Evolutionary conservation across 805 yeast species (phyloP).

Genomic region (Priceomyces medius): DNA sequence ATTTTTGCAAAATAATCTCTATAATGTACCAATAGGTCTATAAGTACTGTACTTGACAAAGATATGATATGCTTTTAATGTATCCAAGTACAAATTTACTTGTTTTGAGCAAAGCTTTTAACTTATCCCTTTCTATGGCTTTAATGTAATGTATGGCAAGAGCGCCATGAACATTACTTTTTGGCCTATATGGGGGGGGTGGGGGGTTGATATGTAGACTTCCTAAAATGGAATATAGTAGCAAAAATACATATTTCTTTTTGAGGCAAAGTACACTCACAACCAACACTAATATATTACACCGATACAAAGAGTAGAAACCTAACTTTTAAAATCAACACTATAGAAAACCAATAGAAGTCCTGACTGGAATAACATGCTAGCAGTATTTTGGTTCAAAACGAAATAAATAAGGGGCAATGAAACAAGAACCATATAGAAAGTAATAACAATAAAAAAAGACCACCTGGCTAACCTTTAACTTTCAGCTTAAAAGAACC

Average conservation of each 20-base stretch:
- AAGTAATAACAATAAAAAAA: too few species aligned
- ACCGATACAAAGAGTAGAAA: background rate
- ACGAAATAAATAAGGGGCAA: background rate
- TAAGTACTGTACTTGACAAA: too few species aligned
- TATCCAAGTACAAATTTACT: background rate
- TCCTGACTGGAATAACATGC: background rate
- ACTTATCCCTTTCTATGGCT: background rate
- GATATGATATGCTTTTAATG: too few species aligned
- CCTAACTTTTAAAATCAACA: background rate
- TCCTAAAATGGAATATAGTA: conserved; percentile 7
- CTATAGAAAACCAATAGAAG: background rate
- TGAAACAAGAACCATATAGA: too few species aligned
- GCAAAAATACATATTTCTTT: background rate
- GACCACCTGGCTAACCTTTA: too few species aligned
- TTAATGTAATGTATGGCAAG: background rate
- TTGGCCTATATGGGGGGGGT: background rate
- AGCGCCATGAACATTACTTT: background rate
- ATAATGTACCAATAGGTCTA: too few species aligned
- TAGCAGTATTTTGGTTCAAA: background rate
- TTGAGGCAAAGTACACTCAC: background rate
- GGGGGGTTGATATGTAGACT: conserved; percentile 6
- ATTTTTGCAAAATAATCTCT: too few species aligned
- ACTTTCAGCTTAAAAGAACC: too few species aligned
- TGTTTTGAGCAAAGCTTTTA: background rate
- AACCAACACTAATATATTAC: background rate